These are phyloP conservation scores for Hygrocybe coccinea DNA, from an alignment of 768 basidiomycete genomes.

Conservation along the genomic window DNA sequence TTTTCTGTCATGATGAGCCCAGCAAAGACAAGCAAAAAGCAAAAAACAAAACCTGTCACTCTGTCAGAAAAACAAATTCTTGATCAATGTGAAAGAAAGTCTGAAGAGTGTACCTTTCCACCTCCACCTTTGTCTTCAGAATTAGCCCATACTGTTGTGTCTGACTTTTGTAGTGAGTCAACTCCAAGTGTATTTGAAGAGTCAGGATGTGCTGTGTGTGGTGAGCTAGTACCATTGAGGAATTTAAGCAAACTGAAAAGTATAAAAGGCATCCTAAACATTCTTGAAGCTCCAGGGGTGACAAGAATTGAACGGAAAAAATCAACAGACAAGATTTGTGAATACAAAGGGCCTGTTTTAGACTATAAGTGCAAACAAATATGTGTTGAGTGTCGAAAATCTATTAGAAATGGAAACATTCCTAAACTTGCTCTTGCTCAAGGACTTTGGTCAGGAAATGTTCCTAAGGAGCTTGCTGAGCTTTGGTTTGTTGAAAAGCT, in stretches of 20 bases:
- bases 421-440: conserved; percentile 23
- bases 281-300: conserved; percentile 7
- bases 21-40: no score
- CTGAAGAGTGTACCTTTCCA: conserved; percentile 5
- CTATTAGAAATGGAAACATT: conserved; percentile 3
- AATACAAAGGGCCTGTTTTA: conserved; percentile 15
- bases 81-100: neutral
- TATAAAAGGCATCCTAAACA: conserved; percentile 2
- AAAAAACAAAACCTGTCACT: neutral
- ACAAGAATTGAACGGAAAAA: conserved; percentile 6
- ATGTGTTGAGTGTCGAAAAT: conserved; percentile 7
- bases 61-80: neutral
- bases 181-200: conserved; percentile 17
- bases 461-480: conserved; percentile 20
- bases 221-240: conserved; percentile 9
- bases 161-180: conserved; percentile 1
- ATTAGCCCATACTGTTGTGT: neutral
- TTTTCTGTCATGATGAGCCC: neutral
- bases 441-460: conserved; percentile 31
- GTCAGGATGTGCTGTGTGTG: conserved; percentile 31
- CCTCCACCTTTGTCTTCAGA: neutral
- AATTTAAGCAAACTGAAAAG: conserved; percentile 8
- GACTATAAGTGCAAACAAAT: conserved; percentile 9
- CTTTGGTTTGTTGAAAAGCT: conserved; percentile 26
- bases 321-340: conserved; percentile 5